Evolutionary conservation across 352 stramenopile species (phyloP), one percentile per base, ranked within the genome.

Genomic region (Globisporangium perplexum): DNA sequence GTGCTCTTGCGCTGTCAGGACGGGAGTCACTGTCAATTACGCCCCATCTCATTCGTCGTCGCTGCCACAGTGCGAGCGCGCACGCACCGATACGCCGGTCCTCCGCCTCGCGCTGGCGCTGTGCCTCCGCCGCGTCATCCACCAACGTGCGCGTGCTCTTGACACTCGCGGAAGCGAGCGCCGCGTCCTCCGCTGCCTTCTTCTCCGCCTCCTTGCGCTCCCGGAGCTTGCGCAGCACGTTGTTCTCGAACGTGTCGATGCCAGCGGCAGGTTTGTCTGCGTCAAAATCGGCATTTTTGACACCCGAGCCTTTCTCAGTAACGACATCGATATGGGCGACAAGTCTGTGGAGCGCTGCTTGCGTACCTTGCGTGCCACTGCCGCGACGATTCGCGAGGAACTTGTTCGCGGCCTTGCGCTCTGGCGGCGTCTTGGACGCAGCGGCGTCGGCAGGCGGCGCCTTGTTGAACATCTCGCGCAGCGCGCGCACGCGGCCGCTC

Each of bases 391-490:
- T 74, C 18, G 72, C 59, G 23, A 59, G 53, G 4, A 59, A 49
- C 18, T 55, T 57, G 20, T 46, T 36, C 39, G 35, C 41, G 4
- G 28, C 35, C 20, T 33, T 53, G n/a, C 49, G 38, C 39, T 53
- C 50, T 7, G 66, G 52, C 20, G 59, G 47, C 10, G 58, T 46
- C 17, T 22, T 18, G 8, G 46, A 26, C 12, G 49, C 39, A 18
- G 44, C 44, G 15, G 44, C 44, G 15, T 60, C 57, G 28, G 69
- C 56, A 11, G 54, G 30, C 0, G 59, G 52, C 24, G 69, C 69
- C 47, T 83, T 83, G 60, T 80, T 83, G 64, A 88, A 88, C 77
- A 83, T 88, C 45, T 64, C 72, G 47, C 77, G 77, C 44, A 88
- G 54, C 49, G 78, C 84, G 41, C 67, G 65, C 28, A 86, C 74